phyloP scores from a whole-genome alignment of 2,329 filamentous ascomycete genomes.

The Pyrenochaeta sp. region DNA sequence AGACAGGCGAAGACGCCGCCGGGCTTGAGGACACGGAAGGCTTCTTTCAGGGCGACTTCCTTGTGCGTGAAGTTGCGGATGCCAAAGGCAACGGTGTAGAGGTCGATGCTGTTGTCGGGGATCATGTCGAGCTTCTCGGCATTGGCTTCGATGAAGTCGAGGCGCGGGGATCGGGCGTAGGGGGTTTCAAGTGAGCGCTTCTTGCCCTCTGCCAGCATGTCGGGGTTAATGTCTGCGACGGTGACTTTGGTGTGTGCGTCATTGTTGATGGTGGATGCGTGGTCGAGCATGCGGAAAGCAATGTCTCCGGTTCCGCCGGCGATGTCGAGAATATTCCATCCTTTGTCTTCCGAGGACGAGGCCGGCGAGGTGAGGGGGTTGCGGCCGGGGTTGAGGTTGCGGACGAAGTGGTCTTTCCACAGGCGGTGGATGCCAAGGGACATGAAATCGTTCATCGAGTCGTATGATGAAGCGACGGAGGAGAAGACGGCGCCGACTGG shows the following conservation, averaged over 20 bases:
- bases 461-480: conserved; percentile 92
- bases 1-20: conserved; percentile 96
- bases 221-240: conserved; percentile 93
- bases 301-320: conserved; percentile 96
- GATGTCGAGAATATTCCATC: conserved; percentile 87
- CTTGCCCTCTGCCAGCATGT: conserved; percentile 89
- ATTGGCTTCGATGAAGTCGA: conserved; percentile 87
- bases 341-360: conserved; percentile 37
- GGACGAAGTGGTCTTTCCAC: conserved; percentile 98
- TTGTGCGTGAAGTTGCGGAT: conserved; percentile 98
- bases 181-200: conserved; percentile 74
- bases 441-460: conserved; percentile 99
- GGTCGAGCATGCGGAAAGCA: conserved; percentile 92
- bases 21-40: conserved; percentile 87
- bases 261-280: conserved; percentile 79
- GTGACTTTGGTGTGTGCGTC: conserved; percentile 85
- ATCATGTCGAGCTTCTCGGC: conserved; percentile 77
- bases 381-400: conserved; percentile 83
- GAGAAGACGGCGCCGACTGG: conserved; percentile 88
- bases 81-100: conserved; percentile 97
- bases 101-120: conserved; percentile 76
- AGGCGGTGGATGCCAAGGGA: conserved; percentile 94
- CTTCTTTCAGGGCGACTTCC: conserved; percentile 79
- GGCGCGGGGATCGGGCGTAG: conserved; percentile 62
- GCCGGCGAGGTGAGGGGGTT: conserved; percentile 54